Conservation (phyloP, 2,329 filamentous ascomycete genomes). For the Stagonosporopsis vannaccii region DNA sequence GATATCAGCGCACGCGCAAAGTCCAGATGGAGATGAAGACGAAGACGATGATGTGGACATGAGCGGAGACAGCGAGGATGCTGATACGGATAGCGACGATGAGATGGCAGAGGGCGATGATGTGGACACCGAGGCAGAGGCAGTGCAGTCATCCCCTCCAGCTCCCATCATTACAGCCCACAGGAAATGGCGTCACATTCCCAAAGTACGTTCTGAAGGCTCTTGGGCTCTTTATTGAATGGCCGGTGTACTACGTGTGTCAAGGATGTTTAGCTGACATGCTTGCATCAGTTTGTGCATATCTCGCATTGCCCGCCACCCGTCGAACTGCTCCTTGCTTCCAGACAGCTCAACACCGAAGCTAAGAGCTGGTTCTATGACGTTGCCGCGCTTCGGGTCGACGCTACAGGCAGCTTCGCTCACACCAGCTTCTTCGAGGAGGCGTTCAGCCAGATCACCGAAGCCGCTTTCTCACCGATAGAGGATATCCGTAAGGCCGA, state of each 20-base stretch:
- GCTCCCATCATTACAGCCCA: conserved; percentile 23
- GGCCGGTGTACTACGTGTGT: neutral
- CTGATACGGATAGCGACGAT: conserved; percentile 11
- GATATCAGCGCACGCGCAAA: neutral
- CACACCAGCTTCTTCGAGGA: conserved; percentile 45
- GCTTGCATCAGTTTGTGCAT: conserved; percentile 34
- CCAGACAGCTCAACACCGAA: conserved; percentile 38
- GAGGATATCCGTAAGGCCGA: conserved; percentile 44
- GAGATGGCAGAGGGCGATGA: conserved; percentile 9
- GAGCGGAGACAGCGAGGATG: conserved; percentile 5
- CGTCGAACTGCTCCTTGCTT: conserved; percentile 38
- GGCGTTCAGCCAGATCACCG: conserved; percentile 36
- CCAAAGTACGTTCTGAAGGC: conserved; percentile 9
- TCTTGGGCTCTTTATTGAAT: neutral
- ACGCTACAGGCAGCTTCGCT: conserved; percentile 44
- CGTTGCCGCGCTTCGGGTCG: conserved; percentile 36
- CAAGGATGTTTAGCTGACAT: neutral
- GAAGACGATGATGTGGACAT: neutral
- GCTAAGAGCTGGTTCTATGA: conserved; percentile 47
- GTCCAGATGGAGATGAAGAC: neutral
- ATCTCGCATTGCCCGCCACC: conserved; percentile 43
- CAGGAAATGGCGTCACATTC: conserved; percentile 45
- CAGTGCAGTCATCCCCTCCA: conserved; percentile 10
- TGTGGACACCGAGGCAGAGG: conserved; percentile 1
- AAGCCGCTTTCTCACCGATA: conserved; percentile 43